Conservation (phyloP, 2,329 filamentous ascomycete species). For the Acrocalymma vagum region DNA sequence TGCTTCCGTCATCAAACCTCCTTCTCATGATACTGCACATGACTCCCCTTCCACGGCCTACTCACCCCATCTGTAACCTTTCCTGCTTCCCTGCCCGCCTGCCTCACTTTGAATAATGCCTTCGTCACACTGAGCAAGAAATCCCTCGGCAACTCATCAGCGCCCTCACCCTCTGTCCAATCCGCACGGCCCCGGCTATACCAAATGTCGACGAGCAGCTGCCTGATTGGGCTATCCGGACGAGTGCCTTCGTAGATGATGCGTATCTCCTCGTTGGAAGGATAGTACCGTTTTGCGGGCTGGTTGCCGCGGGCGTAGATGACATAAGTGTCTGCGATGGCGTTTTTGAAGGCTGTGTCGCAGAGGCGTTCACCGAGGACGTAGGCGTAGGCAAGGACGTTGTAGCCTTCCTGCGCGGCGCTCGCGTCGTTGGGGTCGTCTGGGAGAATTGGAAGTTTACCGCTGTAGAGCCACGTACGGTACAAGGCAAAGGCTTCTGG, state of each 20-base stretch:
- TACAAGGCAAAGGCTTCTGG: constrained; percentile 17
- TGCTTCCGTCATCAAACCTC: too few species aligned
- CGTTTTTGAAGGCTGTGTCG: constrained; percentile 25
- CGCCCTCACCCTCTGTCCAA: too few species aligned
- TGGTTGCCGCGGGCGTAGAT: constrained; percentile 17
- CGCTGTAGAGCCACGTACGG: constrained; percentile 16
- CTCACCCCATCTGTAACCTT: constrained; percentile 11
- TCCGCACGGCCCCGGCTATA: too few species aligned
- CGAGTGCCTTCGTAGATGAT: constrained; percentile 26
- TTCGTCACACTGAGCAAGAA: constrained; percentile 12
- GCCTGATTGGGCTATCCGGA: constrained; percentile 17
- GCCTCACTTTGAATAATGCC: constrained; percentile 12
- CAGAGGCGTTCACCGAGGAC: constrained; percentile 24
- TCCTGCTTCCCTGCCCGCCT: constrained; percentile 1
- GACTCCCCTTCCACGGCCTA: constrained; percentile 18
- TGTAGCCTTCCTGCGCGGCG: constrained; percentile 8
- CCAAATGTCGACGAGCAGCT: constrained; percentile 29
- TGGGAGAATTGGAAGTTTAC: constrained; percentile 9
- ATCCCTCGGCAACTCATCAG: constrained; percentile 16
- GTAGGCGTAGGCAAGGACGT: constrained; percentile 23
- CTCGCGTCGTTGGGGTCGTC: not conserved
- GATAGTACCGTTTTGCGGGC: constrained; percentile 11
- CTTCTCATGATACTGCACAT: constrained; percentile 20
- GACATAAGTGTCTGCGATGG: constrained; percentile 20
- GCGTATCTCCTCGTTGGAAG: constrained; percentile 19